Base-by-base conservation (phyloP, 73 alveolate species). In the Tetrahymena thermophila region DNA sequence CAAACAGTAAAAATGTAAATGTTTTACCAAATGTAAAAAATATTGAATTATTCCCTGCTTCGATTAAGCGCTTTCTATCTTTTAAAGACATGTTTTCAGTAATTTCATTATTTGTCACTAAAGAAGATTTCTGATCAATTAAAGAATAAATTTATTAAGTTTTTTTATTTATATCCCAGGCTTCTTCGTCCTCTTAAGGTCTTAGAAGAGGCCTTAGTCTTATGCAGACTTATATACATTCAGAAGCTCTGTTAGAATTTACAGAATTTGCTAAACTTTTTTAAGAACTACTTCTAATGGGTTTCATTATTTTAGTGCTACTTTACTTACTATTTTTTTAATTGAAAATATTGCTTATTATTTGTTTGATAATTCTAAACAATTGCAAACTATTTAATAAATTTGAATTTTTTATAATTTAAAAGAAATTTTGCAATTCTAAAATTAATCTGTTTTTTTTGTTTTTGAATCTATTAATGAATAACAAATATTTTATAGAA, bases 181-280 rank as follows among this genome's bases (percentile, higher is more conserved):
- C 97, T 94, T 97, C 99, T 56, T 98, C 98, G 94, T 98, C 99
- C 96, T 98, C 99, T 85, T 98, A 99, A 19, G 98, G 99, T 14
- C 97, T 94, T 35, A 98, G 97, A 55, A 98, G 94, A 44, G 99
- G 99, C 43, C 99, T 85, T 96, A 98, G 95, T 43, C 99, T 93
- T 55, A 98, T 96, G 94, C 99, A 98, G 35, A 98, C 99, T 95
- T 98, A 97, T 19, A 98, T 98, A 42, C 93, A 93, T 71, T 97
- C 99, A 1, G 89, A n/a, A n/a, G 42, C 42, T 71, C 42, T 71
- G 9, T 28, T 71, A 23, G 89, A 71, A 25, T 71, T 71, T 13
- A 28, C 8, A 19, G 89, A 71, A n/a, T 71, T 71, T 17, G 89
- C 42, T 71, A 71, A 71, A 31, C 89, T 71, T n/a, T 71, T 71